Evolutionary conservation across 257 asterid genomes (phyloP).

Genomic region (Gentiana macrophylla): DNA sequence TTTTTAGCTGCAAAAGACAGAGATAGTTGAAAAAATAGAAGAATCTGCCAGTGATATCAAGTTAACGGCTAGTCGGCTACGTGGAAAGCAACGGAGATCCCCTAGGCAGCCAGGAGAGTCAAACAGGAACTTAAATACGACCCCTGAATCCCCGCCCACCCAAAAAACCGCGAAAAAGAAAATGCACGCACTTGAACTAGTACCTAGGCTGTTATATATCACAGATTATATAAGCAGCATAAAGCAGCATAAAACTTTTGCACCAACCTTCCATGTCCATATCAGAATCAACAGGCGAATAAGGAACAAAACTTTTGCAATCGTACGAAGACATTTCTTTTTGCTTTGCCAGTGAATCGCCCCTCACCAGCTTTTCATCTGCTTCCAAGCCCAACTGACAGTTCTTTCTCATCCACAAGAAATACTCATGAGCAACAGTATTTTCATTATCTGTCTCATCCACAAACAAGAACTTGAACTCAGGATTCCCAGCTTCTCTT

Average conservation of each 20-base stretch:
- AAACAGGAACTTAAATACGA: too few relatives aligned
- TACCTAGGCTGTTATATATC: constrained; percentile 2
- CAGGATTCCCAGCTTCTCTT: constrained; percentile 12
- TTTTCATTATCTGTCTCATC: constrained; percentile 26
- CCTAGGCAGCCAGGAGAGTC: too few relatives aligned
- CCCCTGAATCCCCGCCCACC: too few relatives aligned
- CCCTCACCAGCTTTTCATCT: background rate
- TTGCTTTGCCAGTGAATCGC: constrained; percentile 5
- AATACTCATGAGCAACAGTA: constrained; percentile 22
- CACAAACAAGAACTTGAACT: constrained; percentile 18
- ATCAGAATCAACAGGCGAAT: constrained; percentile 61
- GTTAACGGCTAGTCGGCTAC: too few relatives aligned
- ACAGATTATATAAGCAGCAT: constrained; percentile 10
- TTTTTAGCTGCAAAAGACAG: too few relatives aligned
- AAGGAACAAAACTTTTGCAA: constrained; percentile 12
- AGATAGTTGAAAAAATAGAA: too few relatives aligned
- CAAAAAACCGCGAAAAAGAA: too few relatives aligned
- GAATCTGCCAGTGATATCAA: too few relatives aligned
- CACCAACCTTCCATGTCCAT: constrained; percentile 95
- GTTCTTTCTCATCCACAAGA: constrained; percentile 12
- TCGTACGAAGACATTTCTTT: constrained; percentile 10
- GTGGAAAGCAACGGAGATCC: too few relatives aligned
- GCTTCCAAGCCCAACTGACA: constrained; percentile 3
- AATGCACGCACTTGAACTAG: background rate
- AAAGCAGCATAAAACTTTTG: constrained; percentile 6